Percentiles rank a stretch among this genome's conserved stretches.
These are phyloP conservation scores for Fraxinus xanthoxyloides DNA, from an alignment of 305 asterid species.

Conservation along the genomic window DNA sequence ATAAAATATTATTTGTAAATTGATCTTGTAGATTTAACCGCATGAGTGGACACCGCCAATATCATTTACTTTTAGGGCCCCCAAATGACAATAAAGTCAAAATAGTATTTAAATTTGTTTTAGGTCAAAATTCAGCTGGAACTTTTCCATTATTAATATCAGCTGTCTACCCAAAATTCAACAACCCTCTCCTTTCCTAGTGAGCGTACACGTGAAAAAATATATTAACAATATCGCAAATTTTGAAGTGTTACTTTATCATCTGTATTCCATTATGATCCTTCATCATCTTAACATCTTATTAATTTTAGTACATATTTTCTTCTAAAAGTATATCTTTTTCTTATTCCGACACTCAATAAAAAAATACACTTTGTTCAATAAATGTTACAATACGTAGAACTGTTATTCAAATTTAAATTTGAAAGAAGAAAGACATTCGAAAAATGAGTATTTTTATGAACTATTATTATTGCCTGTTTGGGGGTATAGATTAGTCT, in stretches of 20 bases:
- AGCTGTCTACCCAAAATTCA: not conserved
- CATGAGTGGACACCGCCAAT: not conserved
- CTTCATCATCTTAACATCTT: not conserved
- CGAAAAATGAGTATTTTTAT: not conserved
- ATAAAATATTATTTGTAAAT: not conserved
- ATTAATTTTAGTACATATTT: too few species aligned
- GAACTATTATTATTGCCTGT: too few species aligned
- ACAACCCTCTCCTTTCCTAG: not conserved
- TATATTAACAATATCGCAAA: not conserved
- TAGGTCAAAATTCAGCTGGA: not conserved
- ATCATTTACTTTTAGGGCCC: not conserved
- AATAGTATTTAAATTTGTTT: not conserved
- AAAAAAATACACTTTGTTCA: not conserved
- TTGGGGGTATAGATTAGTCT: too few species aligned
- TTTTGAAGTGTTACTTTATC: not conserved
- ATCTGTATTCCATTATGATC: not conserved
- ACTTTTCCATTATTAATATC: not conserved
- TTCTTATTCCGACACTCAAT: not conserved
- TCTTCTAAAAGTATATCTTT: not conserved
- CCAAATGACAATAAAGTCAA: not conserved
- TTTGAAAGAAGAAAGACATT: not conserved
- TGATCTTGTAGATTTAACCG: not conserved
- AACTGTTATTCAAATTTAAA: not conserved
- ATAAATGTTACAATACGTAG: not conserved
- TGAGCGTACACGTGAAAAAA: not conserved